A percentile compares a stretch with the other conserved stretches of the same genome.
phyloP scores from a whole-genome alignment of 2,329 filamentous ascomycete genomes.

The Phoma herbarum region DNA sequence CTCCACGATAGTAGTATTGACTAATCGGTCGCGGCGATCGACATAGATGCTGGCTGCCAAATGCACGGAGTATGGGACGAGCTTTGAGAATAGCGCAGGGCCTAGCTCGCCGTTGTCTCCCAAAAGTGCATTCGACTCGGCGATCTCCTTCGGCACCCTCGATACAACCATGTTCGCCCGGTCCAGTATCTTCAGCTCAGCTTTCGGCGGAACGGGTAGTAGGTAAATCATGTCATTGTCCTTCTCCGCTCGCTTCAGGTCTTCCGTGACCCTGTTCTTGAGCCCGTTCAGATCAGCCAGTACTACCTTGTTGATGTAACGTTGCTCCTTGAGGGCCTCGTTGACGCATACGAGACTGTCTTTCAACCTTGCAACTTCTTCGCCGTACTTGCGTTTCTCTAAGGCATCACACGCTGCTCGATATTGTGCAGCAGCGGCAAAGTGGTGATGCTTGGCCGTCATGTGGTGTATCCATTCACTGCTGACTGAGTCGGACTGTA shows the following conservation, averaged over 20 bases:
- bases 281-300: constrained; percentile 82
- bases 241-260: constrained; percentile 90
- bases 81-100: constrained; percentile 83
- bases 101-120: constrained; percentile 84
- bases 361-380: constrained; percentile 86
- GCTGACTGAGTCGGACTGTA: constrained; percentile 88
- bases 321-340: constrained; percentile 84
- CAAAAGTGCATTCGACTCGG: constrained; percentile 79
- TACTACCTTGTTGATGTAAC: constrained; percentile 83
- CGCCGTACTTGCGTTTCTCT: constrained; percentile 93
- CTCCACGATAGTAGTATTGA: constrained; percentile 86
- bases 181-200: constrained; percentile 85
- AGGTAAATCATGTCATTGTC: constrained; percentile 98
- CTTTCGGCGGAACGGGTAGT: constrained; percentile 84
- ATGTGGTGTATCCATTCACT: constrained; percentile 98
- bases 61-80: constrained; percentile 96
- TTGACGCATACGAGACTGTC: constrained; percentile 85
- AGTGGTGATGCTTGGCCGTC: constrained; percentile 96
- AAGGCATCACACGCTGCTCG: constrained; percentile 88
- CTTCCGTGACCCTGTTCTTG: constrained; percentile 83
- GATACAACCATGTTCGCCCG: constrained; percentile 87
- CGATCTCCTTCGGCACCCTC: constrained; percentile 81
- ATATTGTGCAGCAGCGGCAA: constrained; percentile 94
- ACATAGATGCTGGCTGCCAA: constrained; percentile 95
- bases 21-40: constrained; percentile 86